Conservation (phyloP, 768 basidiomycete species). For the Pleurotus giganteus region DNA sequence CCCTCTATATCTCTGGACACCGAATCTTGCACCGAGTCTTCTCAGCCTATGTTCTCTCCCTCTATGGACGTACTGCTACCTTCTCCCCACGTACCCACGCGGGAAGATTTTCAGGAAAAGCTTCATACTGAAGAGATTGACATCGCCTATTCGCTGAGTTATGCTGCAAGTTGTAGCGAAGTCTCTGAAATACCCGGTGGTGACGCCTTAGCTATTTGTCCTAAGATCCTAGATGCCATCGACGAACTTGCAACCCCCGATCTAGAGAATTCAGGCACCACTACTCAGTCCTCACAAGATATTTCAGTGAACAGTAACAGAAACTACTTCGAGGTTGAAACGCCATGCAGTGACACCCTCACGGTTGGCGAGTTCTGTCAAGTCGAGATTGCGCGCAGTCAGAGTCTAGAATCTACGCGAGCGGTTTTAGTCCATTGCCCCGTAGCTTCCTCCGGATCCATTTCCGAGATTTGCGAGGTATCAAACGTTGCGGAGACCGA, state of each 20-base stretch:
- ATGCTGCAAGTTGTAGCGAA: not conserved
- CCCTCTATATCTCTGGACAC: not conserved
- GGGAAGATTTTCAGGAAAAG: slow-evolving; percentile 19
- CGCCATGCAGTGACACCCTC: slow-evolving; percentile 8
- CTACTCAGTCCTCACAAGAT: not conserved
- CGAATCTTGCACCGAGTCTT: not conserved
- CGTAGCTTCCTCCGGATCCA: not conserved
- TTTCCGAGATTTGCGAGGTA: not conserved
- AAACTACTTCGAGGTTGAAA: not conserved
- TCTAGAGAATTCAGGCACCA: too few relatives aligned
- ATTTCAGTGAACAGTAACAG: not conserved
- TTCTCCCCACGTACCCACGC: not conserved
- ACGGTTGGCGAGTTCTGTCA: not conserved
- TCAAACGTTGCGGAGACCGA: not conserved
- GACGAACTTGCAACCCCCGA: too few relatives aligned
- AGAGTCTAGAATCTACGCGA: not conserved
- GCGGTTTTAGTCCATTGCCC: not conserved
- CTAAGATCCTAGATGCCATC: not conserved
- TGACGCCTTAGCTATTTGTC: not conserved
- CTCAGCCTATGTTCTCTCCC: slow-evolving; percentile 1
- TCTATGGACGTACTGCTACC: not conserved
- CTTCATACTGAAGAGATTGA: slow-evolving; percentile 26
- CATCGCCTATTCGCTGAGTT: slow-evolving; percentile 22
- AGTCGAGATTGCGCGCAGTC: not conserved
- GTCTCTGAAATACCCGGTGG: not conserved